Evolutionary conservation across 2,329 filamentous ascomycete genomes (phyloP).

Genomic region (Cladosporium sp.): DNA sequence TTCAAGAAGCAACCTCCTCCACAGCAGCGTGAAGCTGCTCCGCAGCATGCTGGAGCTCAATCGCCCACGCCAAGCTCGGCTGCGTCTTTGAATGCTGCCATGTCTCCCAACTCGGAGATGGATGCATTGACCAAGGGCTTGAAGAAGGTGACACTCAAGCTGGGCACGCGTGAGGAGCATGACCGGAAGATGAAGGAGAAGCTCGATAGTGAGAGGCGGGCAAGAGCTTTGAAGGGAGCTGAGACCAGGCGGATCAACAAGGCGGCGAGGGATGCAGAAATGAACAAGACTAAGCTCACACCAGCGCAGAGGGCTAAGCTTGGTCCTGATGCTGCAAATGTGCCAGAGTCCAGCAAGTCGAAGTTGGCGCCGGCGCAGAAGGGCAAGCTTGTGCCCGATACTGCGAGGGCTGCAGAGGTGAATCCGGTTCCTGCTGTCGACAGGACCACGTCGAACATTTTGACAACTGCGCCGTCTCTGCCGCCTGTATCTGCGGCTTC

Average conservation of each 20-base stretch:
- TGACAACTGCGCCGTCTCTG: neutral
- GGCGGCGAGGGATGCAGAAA: slow-evolving; percentile 36
- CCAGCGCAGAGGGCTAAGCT: slow-evolving; percentile 20
- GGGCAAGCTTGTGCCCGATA: neutral
- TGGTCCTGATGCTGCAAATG: neutral
- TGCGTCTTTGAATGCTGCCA: neutral
- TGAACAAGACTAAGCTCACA: slow-evolving; percentile 5
- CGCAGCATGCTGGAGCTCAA: neutral
- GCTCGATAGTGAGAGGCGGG: slow-evolving; percentile 47
- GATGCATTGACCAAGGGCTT: slow-evolving; percentile 56
- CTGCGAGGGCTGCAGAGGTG: neutral
- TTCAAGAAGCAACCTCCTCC: slow-evolving; percentile 26
- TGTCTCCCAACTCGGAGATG: slow-evolving; percentile 40
- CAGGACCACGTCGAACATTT: too few species aligned
- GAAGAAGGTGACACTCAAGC: slow-evolving; percentile 61
- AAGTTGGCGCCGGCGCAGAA: slow-evolving; percentile 17
- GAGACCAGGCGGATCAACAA: slow-evolving; percentile 38
- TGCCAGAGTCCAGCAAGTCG: neutral
- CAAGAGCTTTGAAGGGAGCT: slow-evolving; percentile 37
- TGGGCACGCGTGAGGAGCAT: slow-evolving; percentile 60
- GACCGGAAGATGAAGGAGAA: slow-evolving; percentile 45
- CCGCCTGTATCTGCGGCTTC: neutral
- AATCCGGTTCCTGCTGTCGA: neutral
- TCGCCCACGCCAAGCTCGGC: slow-evolving; percentile 14
- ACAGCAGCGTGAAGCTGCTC: neutral